Evolutionary conservation across 257 asterid species (phyloP), one percentile per base, ranked within the genome.

Genomic region (Solanum arcanum): DNA sequence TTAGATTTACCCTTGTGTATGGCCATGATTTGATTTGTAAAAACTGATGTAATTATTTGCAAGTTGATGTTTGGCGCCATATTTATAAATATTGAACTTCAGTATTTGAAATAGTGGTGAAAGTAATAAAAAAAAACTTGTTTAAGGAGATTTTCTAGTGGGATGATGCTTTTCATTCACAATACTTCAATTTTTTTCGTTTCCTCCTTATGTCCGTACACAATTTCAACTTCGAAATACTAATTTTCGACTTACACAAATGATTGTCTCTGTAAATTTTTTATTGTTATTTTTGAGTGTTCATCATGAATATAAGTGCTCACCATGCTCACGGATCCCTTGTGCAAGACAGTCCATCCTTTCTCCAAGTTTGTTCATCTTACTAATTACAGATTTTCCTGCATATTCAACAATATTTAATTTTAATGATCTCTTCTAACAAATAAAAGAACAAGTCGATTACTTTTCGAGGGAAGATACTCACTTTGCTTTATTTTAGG

Each of bases 321-420:
- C 87, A 91, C 93, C 87, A n/a, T 92, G 92, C 85, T 92, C 92
- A 25, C 90, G 91, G 88, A 93, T 89, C 77, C 92, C 92, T 88
- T 88, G 90, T 29, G 93, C 90, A 33, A 92, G 89, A 77, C 10
- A 29, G 12, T 93, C 95, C 86, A 90, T 80, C 42, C 76, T 88
- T 85, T 83, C 73, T 81, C 86, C 82, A 33, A 78, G 77, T 72
- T 72, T 88, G 27, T 52, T 81, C 86, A 82, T 80, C 84, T 75
- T 70, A 29, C 21, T 12, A 44, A 86, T 69, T 31, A 84, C 49
- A 39, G 83, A 86, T 35, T 81, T 70, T 70, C 66, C 46, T 87
- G 52, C 47, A 56, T 14, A n/a, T 46, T 68, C 31, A 27, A 59
- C 35, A 64, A n/a, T 44, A 7, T 14, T 14, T 11, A 0, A n/a